Conservation (phyloP, 2,329 filamentous ascomycete species). For the Pseudonectria foliicola region DNA sequence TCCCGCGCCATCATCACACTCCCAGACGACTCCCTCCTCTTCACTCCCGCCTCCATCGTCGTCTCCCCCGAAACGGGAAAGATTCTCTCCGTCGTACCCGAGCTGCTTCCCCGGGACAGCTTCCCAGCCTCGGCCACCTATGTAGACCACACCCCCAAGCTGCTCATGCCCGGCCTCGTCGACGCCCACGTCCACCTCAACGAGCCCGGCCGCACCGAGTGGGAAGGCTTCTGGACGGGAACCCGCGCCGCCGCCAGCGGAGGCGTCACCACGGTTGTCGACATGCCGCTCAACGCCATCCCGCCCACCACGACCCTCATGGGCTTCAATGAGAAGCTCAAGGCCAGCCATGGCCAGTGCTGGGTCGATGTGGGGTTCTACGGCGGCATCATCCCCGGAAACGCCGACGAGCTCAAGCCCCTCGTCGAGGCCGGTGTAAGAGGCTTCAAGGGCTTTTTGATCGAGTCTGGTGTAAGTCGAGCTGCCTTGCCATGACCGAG, state of each 20-base stretch:
- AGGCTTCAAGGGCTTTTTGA: constrained; percentile 96
- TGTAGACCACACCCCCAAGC: constrained; percentile 73
- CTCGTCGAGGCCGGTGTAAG: constrained; percentile 80
- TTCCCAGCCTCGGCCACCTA: constrained; percentile 72
- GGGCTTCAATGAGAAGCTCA: constrained; percentile 77
- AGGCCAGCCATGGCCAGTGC: constrained; percentile 77
- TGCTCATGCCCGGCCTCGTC: constrained; percentile 84
- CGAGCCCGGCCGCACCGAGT: constrained; percentile 92
- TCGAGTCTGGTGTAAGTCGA: constrained; percentile 82
- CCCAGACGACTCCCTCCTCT: constrained; percentile 48
- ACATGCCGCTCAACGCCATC: constrained; percentile 97
- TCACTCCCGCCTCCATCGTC: constrained; percentile 77
- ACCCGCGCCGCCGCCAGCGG: constrained; percentile 91
- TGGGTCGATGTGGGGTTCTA: constrained; percentile 99
- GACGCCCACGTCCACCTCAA: constrained; percentile 98
- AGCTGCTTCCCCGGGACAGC: constrained; percentile 63
- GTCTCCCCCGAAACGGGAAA: constrained; percentile 75
- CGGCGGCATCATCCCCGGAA: constrained; percentile 88
- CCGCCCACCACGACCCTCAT: constrained; percentile 87
- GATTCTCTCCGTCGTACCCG: constrained; percentile 68
- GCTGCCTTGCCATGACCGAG: background rate
- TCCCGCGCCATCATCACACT: constrained; percentile 75
- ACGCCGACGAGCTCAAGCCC: constrained; percentile 68
- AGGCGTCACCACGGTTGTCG: constrained; percentile 91
- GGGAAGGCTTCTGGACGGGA: constrained; percentile 96